Conservation (phyloP, 2,329 filamentous ascomycete species). For the Exophiala mesophila region DNA sequence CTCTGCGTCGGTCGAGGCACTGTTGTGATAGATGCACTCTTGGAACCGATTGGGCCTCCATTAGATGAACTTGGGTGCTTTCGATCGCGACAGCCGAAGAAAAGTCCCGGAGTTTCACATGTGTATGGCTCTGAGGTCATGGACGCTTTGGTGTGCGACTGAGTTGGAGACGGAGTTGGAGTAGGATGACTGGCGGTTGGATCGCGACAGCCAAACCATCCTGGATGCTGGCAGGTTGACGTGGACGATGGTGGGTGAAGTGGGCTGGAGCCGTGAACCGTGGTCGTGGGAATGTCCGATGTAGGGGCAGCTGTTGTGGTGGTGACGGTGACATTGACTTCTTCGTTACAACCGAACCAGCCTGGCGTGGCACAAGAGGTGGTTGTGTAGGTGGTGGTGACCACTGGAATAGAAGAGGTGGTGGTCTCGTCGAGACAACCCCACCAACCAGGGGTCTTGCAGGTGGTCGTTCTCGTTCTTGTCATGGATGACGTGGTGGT, state of each 20-base stretch:
- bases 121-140: conserved; percentile 17
- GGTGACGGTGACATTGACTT: conserved; percentile 31
- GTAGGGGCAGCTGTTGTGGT: conserved; percentile 26
- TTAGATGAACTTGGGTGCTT: conserved; percentile 3
- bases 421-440: conserved; percentile 53
- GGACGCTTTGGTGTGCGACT: conserved; percentile 14
- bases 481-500: conserved; percentile 58
- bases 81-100: conserved; percentile 52
- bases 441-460: conserved; percentile 91
- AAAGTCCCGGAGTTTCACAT: conserved; percentile 51
- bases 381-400: conserved; percentile 33
- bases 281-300: conserved; percentile 23
- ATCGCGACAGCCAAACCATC: conserved; percentile 39
- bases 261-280: conserved; percentile 25
- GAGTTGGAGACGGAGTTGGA: conserved; percentile 15
- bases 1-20: neutral
- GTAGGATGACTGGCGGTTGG: conserved; percentile 28
- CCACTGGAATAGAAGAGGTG: conserved; percentile 34
- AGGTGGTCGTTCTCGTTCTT: conserved; percentile 72
- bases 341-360: conserved; percentile 41
- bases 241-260: conserved; percentile 28
- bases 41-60: conserved; percentile 29
- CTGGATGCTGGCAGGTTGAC: conserved; percentile 34
- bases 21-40: conserved; percentile 9
- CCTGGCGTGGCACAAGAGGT: conserved; percentile 40